These are phyloP conservation scores for Neocallimastix lanati DNA, from an alignment of 192 early-diverging fungal species.

Conservation along the genomic window DNA sequence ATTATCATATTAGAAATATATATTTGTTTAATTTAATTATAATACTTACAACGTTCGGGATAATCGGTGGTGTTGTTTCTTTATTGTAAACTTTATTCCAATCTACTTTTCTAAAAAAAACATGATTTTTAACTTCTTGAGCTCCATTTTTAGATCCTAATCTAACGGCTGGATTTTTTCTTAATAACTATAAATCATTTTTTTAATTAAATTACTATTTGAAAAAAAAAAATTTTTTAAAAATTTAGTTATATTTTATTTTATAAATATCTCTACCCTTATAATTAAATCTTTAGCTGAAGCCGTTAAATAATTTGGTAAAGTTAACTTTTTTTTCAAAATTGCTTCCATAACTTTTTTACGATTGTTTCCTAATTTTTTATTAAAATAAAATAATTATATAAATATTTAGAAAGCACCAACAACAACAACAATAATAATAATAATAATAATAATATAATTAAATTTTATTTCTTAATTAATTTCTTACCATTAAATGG, in stretches of 20 bases:
- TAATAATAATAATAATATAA: too few relatives aligned
- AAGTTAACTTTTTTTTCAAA: neutral
- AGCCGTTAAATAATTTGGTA: neutral
- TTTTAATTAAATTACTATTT: too few relatives aligned
- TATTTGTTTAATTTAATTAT: too few relatives aligned
- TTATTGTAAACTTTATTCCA: neutral
- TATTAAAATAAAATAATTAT: too few relatives aligned
- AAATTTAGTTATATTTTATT: neutral
- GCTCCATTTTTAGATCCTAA: neutral
- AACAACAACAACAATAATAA: too few relatives aligned
- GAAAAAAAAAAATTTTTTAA: too few relatives aligned
- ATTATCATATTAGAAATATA: too few relatives aligned
- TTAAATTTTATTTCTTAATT: too few relatives aligned
- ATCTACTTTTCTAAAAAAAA: neutral
- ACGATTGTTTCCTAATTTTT: neutral
- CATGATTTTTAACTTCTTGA: neutral
- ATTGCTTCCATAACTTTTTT: neutral
- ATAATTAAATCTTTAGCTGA: neutral
- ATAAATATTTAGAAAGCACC: too few relatives aligned
- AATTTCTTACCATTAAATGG: too few relatives aligned
- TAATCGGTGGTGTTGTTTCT: neutral
- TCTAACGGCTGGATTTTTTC: neutral
- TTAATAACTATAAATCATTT: neutral
- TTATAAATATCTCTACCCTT: neutral
- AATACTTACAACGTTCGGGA: neutral